A percentile compares a stretch with the other conserved stretches of the same genome.
Conservation (phyloP, 768 basidiomycete species). For the Polyporus arcularius region DNA sequence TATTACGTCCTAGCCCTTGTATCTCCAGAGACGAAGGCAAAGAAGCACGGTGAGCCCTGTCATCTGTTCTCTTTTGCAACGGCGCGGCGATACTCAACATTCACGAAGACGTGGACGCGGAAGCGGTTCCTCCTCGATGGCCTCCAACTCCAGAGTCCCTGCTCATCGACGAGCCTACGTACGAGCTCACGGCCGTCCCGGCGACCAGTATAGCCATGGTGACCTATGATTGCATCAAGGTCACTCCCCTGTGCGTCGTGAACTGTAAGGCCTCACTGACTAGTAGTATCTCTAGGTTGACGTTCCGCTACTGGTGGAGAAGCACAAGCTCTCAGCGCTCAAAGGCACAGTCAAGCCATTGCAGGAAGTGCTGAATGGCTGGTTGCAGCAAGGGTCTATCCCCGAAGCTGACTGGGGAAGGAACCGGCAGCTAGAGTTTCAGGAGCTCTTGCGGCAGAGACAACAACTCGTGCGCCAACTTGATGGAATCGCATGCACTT, state of each 20-base stretch:
- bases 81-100: background rate
- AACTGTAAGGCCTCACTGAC: background rate
- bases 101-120: conserved; percentile 55
- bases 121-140: conserved; percentile 75
- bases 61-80: conserved; percentile 40
- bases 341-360: conserved; percentile 56
- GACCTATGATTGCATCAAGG: conserved; percentile 73
- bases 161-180: conserved; percentile 52
- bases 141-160: conserved; percentile 57
- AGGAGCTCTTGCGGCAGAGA: conserved; percentile 72
- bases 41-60: conserved; percentile 32
- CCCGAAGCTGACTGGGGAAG: conserved; percentile 84
- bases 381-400: conserved; percentile 46
- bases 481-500: conserved; percentile 46
- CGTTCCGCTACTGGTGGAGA: conserved; percentile 64
- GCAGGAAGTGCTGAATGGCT: conserved; percentile 54
- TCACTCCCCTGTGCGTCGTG: conserved; percentile 21
- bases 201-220: conserved; percentile 77
- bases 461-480: conserved; percentile 49
- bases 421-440: conserved; percentile 86
- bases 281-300: conserved; percentile 54
- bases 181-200: conserved; percentile 67
- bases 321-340: conserved; percentile 63
- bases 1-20: conserved; percentile 79
- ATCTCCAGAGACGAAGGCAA: conserved; percentile 56